These are phyloP conservation scores for Marasmius tenuissimus DNA, from an alignment of 1,284 basidiomycete species.

Conservation along the genomic window DNA sequence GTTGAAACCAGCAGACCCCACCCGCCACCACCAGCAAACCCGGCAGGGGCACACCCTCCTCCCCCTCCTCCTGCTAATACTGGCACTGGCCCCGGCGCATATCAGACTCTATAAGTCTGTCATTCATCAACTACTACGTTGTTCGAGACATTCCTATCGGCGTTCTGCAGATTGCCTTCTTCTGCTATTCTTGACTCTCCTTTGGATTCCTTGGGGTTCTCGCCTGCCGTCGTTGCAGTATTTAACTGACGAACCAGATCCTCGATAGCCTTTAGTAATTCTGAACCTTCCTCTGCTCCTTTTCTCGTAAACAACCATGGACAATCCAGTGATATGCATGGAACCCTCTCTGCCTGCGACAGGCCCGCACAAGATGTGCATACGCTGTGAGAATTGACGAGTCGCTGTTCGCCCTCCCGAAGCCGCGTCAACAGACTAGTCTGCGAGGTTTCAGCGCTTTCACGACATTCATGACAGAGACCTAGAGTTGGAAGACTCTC, in stretches of 20 bases:
- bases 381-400: slow-evolving; percentile 60
- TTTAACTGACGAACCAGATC: slow-evolving; percentile 24
- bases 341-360: slow-evolving; percentile 57
- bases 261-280: slow-evolving; percentile 33
- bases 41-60: slow-evolving; percentile 11
- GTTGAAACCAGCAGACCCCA: slow-evolving; percentile 31
- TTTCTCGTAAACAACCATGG: slow-evolving; percentile 77
- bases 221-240: neutral
- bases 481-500: slow-evolving; percentile 36
- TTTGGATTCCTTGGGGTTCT: neutral
- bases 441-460: slow-evolving; percentile 56
- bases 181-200: neutral
- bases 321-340: slow-evolving; percentile 85
- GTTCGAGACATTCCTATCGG: no score
- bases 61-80: slow-evolving; percentile 21
- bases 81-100: slow-evolving; percentile 42
- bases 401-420: slow-evolving; percentile 55
- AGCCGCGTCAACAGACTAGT: slow-evolving; percentile 59
- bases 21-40: slow-evolving; percentile 23
- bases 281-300: slow-evolving; percentile 60
- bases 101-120: slow-evolving; percentile 48
- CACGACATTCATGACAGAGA: slow-evolving; percentile 66
- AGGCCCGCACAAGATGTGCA: slow-evolving; percentile 71
- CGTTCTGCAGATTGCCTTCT: neutral
- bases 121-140: neutral